A percentile compares a stretch with the other conserved stretches of the same genome.
Conservation (phyloP, 768 basidiomycete species). For the Russula emetica region DNA sequence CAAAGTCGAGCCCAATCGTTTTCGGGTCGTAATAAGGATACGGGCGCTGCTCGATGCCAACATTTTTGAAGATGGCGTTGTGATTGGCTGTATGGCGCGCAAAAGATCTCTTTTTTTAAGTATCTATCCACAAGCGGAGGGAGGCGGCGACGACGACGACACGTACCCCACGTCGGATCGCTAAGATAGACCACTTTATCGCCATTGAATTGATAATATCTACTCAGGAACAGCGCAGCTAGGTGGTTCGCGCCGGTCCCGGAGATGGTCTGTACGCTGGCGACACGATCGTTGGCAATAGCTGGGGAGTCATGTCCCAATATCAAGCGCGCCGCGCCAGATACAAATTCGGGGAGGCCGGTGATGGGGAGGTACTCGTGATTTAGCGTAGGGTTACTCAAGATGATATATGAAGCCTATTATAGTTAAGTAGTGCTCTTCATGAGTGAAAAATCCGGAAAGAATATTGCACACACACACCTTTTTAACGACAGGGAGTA, state of each 20-base stretch:
- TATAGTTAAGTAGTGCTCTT: neutral
- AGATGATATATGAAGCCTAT: slow-evolving; percentile 68
- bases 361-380: slow-evolving; percentile 93
- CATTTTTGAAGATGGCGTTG: slow-evolving; percentile 84
- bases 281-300: slow-evolving; percentile 64
- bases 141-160: neutral
- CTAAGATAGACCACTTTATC: slow-evolving; percentile 76
- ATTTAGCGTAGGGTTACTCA: slow-evolving; percentile 69
- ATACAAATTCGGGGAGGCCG: slow-evolving; percentile 77
- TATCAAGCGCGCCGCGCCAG: slow-evolving; percentile 77
- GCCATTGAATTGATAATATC: slow-evolving; percentile 70
- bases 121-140: neutral
- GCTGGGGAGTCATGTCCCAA: slow-evolving; percentile 69
- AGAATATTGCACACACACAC: slow-evolving; percentile 56
- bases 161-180: slow-evolving; percentile 91
- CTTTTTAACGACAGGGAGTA: slow-evolving; percentile 88
- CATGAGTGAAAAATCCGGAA: neutral
- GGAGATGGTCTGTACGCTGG: slow-evolving; percentile 88
- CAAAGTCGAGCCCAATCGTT: slow-evolving; percentile 82
- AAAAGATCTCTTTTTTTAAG: neutral
- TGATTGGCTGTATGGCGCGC: slow-evolving; percentile 65
- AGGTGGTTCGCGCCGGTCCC: slow-evolving; percentile 96
- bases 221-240: slow-evolving; percentile 79
- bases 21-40: slow-evolving; percentile 94
- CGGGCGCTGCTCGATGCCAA: slow-evolving; percentile 77